A percentile compares a stretch with the other conserved stretches of the same genome.
These are phyloP conservation scores for Citrus mangshanensis DNA, from an alignment of 345 rosid species.

Conservation along the genomic window DNA sequence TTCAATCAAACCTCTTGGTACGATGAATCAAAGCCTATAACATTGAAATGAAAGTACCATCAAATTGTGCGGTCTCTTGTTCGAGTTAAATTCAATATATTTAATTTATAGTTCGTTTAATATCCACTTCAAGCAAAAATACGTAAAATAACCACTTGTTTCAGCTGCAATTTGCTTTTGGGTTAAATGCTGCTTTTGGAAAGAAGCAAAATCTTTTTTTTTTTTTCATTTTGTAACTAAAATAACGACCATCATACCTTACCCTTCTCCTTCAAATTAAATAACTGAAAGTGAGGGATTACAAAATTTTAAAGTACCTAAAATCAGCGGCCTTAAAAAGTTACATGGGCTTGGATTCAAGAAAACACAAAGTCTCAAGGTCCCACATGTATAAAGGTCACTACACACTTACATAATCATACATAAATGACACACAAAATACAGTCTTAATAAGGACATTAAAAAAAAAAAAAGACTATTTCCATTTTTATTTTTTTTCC, in stretches of 20 bases:
- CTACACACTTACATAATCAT: slow-evolving; percentile 1
- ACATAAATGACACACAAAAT: slow-evolving; percentile 9
- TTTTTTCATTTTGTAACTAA: slow-evolving; percentile 2
- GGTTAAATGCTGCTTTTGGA: not conserved
- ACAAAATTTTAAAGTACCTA: not conserved
- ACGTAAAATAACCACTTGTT: too few species aligned
- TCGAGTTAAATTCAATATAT: too few species aligned
- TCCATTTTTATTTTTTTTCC: not conserved
- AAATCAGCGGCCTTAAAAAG: not conserved
- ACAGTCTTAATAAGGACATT: not conserved
- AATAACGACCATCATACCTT: slow-evolving; percentile 19
- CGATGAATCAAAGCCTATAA: not conserved
- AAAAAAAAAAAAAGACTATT: not conserved
- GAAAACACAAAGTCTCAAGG: slow-evolving; percentile 17
- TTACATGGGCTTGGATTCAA: slow-evolving; percentile 24
- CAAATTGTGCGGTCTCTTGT: too few species aligned
- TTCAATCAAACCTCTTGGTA: not conserved
- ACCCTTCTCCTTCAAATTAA: not conserved
- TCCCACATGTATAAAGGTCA: slow-evolving; percentile 1
- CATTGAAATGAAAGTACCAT: not conserved
- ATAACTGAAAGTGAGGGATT: not conserved
- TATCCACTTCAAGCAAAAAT: not conserved
- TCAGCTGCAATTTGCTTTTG: not conserved
- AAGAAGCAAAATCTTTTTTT: not conserved
- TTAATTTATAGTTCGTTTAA: not conserved